Evolutionary conservation across 2,329 filamentous ascomycete genomes (phyloP), one percentile per base, ranked within the genome.

Genomic region (Knufia fluminis): DNA sequence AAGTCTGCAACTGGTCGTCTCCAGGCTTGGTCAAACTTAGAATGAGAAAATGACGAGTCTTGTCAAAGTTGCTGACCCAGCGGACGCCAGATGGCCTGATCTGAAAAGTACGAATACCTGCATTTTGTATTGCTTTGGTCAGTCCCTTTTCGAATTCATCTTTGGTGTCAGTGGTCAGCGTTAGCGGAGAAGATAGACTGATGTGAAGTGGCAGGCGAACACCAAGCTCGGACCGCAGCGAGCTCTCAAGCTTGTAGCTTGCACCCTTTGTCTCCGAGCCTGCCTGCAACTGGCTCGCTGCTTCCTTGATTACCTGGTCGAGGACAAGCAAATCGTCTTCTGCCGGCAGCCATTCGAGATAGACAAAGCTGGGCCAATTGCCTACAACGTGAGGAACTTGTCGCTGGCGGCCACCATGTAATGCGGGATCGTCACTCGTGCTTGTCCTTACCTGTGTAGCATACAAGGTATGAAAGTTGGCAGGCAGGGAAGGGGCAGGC

Each of bases 301-400:
- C 50, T 14, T 50, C 44, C 32, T 43, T 35, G 16, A 71, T 60
- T 16, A 68, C 38, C 19, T 59, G 48, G 32, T 61, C 54, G 36
- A 72, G 57, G 22, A 61, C 49, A 2, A 33, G 47, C 22, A 69
- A 56, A 41, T 71, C 66, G 24, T 57, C 48, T 55, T 63, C 64
- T 3, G 61, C 56, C 8, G 70, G 69, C 57, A 68, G 74, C 94
- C 92, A 98, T 71, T 97, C 91, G 50, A 95, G 73, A 65, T 94
- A 97, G 40, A 97, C 64, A 67, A 97, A 91, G 28, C 83, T 88
- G 1, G 91, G 88, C 92, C 92, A 98, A 65, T 89, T 87, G 52
- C 92, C 92, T 52, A 82, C 79, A 22, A 91, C 73, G 67, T 98
- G 92, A 20, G 91, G 90, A 43, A 81, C 85, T 50, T 83, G 78